A percentile compares a stretch with the other conserved stretches of the same genome.
phyloP scores from a whole-genome alignment of 2,329 filamentous ascomycete genomes.

The Juglanconis sp. region DNA sequence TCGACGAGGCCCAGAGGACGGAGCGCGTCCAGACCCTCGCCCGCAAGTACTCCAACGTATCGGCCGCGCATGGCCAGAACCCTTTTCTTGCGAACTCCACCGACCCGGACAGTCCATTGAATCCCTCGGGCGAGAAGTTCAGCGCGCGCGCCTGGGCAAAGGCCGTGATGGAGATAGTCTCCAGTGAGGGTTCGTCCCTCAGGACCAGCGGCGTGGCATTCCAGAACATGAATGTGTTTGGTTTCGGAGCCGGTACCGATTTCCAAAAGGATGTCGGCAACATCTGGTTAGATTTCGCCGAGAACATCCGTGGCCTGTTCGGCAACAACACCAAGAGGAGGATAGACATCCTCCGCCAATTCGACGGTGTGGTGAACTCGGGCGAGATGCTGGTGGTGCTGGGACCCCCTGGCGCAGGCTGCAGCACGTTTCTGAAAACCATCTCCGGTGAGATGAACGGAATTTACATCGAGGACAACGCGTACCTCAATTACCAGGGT shows the following conservation, averaged over 20 bases:
- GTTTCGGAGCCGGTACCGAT: constrained; percentile 65
- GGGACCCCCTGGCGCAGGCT: constrained; percentile 70
- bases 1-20: constrained; percentile 37
- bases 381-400: constrained; percentile 76
- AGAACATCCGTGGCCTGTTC: constrained; percentile 46
- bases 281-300: constrained; percentile 50
- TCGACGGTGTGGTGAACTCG: constrained; percentile 65
- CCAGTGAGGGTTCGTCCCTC: constrained; percentile 51
- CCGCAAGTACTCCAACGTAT: constrained; percentile 47
- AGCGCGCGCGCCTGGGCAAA: constrained; percentile 57
- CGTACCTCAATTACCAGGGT: constrained; percentile 80
- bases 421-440: constrained; percentile 81
- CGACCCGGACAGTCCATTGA: constrained; percentile 42
- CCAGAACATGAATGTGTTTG: constrained; percentile 65
- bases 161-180: constrained; percentile 51
- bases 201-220: constrained; percentile 64
- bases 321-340: constrained; percentile 48
- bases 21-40: constrained; percentile 53
- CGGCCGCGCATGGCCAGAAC: constrained; percentile 36
- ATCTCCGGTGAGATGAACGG: constrained; percentile 81
- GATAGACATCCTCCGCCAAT: constrained; percentile 65
- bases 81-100: constrained; percentile 41
- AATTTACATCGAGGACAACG: constrained; percentile 65
- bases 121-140: constrained; percentile 49
- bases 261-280: constrained; percentile 68